A percentile compares a stretch with the other conserved stretches of the same genome.
Evolutionary conservation across 1,139 yeast genomes (phyloP).

Genomic region (Zygosaccharomyces pseudobailii): DNA sequence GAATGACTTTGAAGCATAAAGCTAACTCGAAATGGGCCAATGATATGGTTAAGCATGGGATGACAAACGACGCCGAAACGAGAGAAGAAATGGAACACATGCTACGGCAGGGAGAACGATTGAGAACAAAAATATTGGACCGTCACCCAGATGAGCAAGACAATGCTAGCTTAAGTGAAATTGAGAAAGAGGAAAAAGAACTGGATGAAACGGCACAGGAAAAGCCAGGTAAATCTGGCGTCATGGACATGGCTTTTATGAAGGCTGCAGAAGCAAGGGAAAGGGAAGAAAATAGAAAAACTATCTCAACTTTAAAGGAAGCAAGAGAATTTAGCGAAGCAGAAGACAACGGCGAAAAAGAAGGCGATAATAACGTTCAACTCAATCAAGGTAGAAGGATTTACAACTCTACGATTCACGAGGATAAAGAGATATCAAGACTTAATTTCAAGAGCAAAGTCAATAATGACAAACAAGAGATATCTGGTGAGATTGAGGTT

Average conservation of each 20-base stretch:
- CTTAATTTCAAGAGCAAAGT: constrained; percentile 4
- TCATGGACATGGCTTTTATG: constrained; percentile 93
- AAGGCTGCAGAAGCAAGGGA: constrained; percentile 72
- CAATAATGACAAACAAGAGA: background rate
- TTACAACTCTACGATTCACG: constrained; percentile 66
- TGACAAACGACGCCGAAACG: constrained; percentile 78
- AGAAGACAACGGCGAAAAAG: constrained; percentile 38
- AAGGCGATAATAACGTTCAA: constrained; percentile 38
- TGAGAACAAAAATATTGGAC: constrained; percentile 72
- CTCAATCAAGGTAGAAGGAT: constrained; percentile 77
- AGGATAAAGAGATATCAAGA: constrained; percentile 34
- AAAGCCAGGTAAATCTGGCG: constrained; percentile 69
- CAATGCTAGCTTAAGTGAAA: constrained; percentile 52
- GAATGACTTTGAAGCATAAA: constrained; percentile 89
- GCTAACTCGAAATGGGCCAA: constrained; percentile 89
- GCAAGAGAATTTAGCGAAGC: constrained; percentile 42
- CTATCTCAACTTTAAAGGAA: constrained; percentile 47
- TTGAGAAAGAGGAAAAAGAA: constrained; percentile 41
- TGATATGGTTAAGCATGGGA: constrained; percentile 83
- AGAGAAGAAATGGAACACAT: constrained; percentile 91
- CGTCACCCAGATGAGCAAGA: constrained; percentile 46
- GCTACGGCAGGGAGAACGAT: constrained; percentile 79
- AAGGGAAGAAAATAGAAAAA: constrained; percentile 50
- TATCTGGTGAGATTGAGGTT: constrained; percentile 6
- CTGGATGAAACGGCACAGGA: constrained; percentile 36